Conservation (phyloP, 1,284 basidiomycete genomes). For the Ustilago xerochloae region DNA sequence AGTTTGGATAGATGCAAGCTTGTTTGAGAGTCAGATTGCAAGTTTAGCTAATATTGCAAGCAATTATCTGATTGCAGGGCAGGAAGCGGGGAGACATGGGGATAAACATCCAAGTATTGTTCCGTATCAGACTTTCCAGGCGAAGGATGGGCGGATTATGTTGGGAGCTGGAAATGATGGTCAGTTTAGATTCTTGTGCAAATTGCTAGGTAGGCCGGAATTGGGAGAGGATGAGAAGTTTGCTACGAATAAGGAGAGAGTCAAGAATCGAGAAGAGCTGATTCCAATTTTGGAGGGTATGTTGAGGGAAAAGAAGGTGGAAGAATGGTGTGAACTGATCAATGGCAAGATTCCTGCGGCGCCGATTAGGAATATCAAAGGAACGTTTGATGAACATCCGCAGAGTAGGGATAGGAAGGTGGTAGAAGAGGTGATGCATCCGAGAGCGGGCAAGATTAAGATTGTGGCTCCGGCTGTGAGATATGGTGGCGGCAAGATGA, state of each 20-base stretch:
- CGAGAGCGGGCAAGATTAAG: conserved; percentile 83
- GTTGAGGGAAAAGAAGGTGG: conserved; percentile 38
- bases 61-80: conserved; percentile 87
- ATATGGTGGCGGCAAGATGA: conserved; percentile 81
- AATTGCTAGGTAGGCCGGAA: conserved; percentile 31
- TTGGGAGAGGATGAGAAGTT: conserved; percentile 34
- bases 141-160: conserved; percentile 48
- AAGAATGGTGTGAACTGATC: conserved; percentile 56
- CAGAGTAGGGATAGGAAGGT: conserved; percentile 79
- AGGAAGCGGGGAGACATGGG: conserved; percentile 87
- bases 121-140: conserved; percentile 56
- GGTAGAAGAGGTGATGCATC: conserved; percentile 75
- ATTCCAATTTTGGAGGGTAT: conserved; percentile 78
- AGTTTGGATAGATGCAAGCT: conserved; percentile 85
- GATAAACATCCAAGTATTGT: conserved; percentile 78
- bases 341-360: conserved; percentile 58
- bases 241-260: conserved; percentile 76
- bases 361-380: conserved; percentile 84
- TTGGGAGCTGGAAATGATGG: conserved; percentile 91
- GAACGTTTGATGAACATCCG: conserved; percentile 87
- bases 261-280: conserved; percentile 79
- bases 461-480: conserved; percentile 85
- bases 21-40: conserved; percentile 80
- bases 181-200: conserved; percentile 73
- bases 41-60: conserved; percentile 92